Percentiles rank a stretch among this genome's conserved stretches.
These are phyloP conservation scores for Bromus sterilis DNA, from an alignment of 176 grass and related monocot species.

Conservation along the genomic window DNA sequence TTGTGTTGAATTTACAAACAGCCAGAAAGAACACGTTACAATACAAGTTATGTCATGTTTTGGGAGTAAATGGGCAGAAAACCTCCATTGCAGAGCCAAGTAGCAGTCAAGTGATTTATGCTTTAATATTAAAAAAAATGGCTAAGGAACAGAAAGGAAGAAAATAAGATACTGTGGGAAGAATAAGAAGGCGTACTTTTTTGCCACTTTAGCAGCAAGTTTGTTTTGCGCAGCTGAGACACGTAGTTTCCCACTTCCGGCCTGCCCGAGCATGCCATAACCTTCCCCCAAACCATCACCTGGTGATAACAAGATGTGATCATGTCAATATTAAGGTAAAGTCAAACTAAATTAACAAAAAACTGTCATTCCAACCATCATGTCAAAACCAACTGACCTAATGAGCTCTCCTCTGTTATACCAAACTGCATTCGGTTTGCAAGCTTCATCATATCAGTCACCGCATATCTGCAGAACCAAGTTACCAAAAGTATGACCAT, in stretches of 20 bases:
- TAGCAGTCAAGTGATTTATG: not conserved
- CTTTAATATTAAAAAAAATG: not conserved
- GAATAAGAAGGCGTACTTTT: conserved; percentile 43
- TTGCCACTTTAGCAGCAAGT: conserved; percentile 64
- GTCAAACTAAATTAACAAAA: conserved; percentile 4
- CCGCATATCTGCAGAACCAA: conserved; percentile 63
- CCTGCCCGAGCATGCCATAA: conserved; percentile 97
- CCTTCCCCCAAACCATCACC: conserved; percentile 86
- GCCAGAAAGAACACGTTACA: not conserved
- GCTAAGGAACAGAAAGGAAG: not conserved
- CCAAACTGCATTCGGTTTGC: conserved; percentile 88
- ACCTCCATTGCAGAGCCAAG: not conserved
- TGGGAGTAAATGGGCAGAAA: not conserved
- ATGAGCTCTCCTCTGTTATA: conserved; percentile 76
- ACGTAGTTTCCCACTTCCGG: conserved; percentile 75
- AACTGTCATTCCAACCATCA: not conserved
- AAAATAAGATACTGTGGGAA: not conserved
- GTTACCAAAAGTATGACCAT: not conserved
- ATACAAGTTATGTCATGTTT: not conserved
- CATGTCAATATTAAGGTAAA: not conserved
- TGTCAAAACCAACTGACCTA: conserved; percentile 44
- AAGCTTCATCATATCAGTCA: conserved; percentile 89
- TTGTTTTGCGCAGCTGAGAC: conserved; percentile 66
- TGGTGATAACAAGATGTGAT: conserved; percentile 21
- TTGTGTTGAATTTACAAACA: not conserved